Conservation (phyloP, 202 grass and related monocot species). For the Dendrocalamus latiflorus region DNA sequence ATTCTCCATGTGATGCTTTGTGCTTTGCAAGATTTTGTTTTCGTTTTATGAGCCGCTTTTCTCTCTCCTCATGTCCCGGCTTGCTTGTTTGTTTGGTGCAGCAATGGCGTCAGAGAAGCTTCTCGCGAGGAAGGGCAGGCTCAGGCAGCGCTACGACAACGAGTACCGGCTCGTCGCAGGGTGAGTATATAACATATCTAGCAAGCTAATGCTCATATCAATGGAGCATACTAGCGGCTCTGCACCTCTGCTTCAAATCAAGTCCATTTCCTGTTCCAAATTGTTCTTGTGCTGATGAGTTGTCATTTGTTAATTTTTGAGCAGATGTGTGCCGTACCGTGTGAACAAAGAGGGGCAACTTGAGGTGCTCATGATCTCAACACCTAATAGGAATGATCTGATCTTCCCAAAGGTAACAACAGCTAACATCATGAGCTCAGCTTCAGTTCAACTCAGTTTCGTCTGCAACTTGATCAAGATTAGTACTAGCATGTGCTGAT, state of each 20-base stretch:
- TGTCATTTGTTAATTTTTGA: not conserved
- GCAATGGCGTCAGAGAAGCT: slow-evolving; percentile 37
- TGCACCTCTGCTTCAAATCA: not conserved
- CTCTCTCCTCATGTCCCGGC: not conserved
- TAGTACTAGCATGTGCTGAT: not conserved
- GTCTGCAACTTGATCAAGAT: not conserved
- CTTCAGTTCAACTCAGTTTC: not conserved
- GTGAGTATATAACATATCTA: not conserved
- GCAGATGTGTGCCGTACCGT: slow-evolving; percentile 77
- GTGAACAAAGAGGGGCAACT: slow-evolving; percentile 23
- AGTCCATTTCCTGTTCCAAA: not conserved
- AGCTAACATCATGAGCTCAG: not conserved
- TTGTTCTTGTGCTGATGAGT: not conserved
- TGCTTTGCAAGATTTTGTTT: not conserved
- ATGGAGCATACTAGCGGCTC: not conserved
- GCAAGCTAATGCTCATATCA: not conserved
- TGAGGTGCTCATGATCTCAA: slow-evolving; percentile 91
- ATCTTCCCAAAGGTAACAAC: slow-evolving; percentile 86
- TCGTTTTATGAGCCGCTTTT: not conserved
- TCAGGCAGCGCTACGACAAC: slow-evolving; percentile 61
- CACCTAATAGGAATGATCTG: slow-evolving; percentile 58
- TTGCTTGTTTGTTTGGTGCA: not conserved
- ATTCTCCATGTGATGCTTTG: not conserved
- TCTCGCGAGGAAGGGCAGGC: slow-evolving; percentile 51
- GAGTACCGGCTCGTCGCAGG: slow-evolving; percentile 75